phyloP scores from a whole-genome alignment of 768 basidiomycete genomes.

The Lyophyllum semitale region DNA sequence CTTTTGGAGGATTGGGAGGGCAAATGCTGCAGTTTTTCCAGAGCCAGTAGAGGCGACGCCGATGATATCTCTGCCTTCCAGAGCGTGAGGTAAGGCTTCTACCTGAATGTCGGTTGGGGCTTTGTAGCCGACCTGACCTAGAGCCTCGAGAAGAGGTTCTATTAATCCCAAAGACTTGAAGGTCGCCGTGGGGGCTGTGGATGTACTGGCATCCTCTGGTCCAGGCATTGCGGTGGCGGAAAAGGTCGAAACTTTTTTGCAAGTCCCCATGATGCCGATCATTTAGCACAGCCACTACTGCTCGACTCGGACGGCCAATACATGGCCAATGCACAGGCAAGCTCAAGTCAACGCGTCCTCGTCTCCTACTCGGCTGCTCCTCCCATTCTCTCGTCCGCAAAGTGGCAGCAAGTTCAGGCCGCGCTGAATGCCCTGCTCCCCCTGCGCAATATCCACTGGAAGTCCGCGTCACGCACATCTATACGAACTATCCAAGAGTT shows the following conservation, averaged over 20 bases:
- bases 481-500: slow-evolving; percentile 89
- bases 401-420: slow-evolving; percentile 69
- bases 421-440: slow-evolving; percentile 77
- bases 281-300: slow-evolving; percentile 23
- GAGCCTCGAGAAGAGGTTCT: slow-evolving; percentile 83
- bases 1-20: slow-evolving; percentile 92
- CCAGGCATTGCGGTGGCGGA: slow-evolving; percentile 47
- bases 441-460: slow-evolving; percentile 92
- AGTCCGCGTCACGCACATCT: slow-evolving; percentile 65
- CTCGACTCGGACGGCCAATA: slow-evolving; percentile 14
- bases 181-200: slow-evolving; percentile 38
- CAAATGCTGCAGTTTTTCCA: slow-evolving; percentile 98
- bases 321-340: slow-evolving; percentile 15
- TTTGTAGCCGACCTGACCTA: slow-evolving; percentile 80
- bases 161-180: slow-evolving; percentile 90
- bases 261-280: slow-evolving; percentile 24
- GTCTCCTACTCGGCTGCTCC: slow-evolving; percentile 70
- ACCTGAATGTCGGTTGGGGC: slow-evolving; percentile 90
- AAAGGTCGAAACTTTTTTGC: slow-evolving; percentile 19
- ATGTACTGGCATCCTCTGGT: slow-evolving; percentile 60
- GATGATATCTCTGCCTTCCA: slow-evolving; percentile 93
- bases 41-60: slow-evolving; percentile 98
- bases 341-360: slow-evolving; percentile 49
- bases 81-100: slow-evolving; percentile 81
- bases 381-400: slow-evolving; percentile 65